Conservation (phyloP, 805 yeast species). For the Brettanomyces bruxellensis region DNA sequence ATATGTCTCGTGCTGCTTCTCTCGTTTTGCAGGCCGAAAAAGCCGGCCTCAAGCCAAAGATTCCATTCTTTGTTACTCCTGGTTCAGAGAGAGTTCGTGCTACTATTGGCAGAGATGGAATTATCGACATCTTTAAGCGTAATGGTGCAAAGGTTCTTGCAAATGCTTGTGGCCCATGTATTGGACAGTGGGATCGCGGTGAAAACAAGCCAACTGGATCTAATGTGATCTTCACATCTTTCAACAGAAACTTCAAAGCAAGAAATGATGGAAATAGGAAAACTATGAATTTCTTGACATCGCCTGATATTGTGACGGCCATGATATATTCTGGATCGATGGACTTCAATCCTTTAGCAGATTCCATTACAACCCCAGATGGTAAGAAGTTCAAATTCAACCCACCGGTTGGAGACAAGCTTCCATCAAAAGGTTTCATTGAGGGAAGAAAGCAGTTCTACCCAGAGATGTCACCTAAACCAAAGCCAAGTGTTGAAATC, state of each 20-base stretch:
- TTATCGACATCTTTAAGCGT: conserved; percentile 77
- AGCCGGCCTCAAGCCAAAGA: conserved; percentile 87
- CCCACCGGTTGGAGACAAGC: conserved; percentile 85
- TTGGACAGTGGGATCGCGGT: conserved; percentile 96
- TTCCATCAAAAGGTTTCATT: conserved; percentile 86
- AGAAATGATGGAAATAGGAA: conserved; percentile 98
- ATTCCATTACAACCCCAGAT: conserved; percentile 75
- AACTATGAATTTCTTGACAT: conserved; percentile 93
- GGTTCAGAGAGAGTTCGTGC: conserved; percentile 99
- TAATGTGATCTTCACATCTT: conserved; percentile 94
- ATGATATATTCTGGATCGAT: conserved; percentile 94
- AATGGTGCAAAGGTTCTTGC: conserved; percentile 93
- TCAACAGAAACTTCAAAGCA: conserved; percentile 96
- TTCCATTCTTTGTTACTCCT: conserved; percentile 90
- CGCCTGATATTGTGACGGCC: conserved; percentile 94
- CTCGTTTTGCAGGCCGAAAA: conserved; percentile 83
- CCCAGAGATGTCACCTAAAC: conserved; percentile 48
- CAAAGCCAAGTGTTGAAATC: conserved; percentile 41
- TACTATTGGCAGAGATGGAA: conserved; percentile 94
- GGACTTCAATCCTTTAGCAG: conserved; percentile 93
- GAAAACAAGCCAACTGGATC: conserved; percentile 85
- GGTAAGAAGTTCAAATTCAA: conserved; percentile 86
- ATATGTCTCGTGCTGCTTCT: conserved; percentile 94
- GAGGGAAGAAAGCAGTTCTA: conserved; percentile 60
- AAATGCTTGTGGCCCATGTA: conserved; percentile 99